Conservation (phyloP, 805 yeast genomes). For the Yamadazyma olivae region DNA sequence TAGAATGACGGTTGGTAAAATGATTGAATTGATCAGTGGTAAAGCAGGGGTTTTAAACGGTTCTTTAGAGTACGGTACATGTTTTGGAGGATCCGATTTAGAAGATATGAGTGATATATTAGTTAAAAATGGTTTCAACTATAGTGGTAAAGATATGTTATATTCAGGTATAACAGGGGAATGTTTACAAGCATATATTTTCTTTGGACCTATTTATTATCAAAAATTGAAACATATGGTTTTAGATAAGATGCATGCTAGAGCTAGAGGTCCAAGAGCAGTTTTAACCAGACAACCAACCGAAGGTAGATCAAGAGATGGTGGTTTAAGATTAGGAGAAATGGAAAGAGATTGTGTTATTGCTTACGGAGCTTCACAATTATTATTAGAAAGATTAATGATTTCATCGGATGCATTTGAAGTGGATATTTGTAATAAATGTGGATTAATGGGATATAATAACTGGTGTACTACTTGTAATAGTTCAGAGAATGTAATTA, state of each 20-base stretch:
- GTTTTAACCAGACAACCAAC: constrained; percentile 98
- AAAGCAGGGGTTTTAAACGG: constrained; percentile 97
- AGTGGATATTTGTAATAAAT: constrained; percentile 87
- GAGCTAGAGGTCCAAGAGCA: constrained; percentile 99
- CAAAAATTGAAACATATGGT: constrained; percentile 99
- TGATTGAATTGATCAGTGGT: constrained; percentile 94
- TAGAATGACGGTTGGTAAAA: constrained; percentile 99
- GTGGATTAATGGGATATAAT: constrained; percentile 97
- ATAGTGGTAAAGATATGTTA: constrained; percentile 96
- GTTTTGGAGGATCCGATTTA: constrained; percentile 96
- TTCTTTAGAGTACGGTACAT: constrained; percentile 89
- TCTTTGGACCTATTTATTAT: constrained; percentile 97
- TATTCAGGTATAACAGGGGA: constrained; percentile 98
- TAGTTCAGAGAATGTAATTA: constrained; percentile 78
- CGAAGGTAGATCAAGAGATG: constrained; percentile 98
- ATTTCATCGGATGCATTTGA: constrained; percentile 96
- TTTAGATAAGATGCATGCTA: constrained; percentile 97
- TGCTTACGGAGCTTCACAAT: constrained; percentile 97
- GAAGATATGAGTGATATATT: constrained; percentile 92
- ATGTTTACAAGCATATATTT: constrained; percentile 93
- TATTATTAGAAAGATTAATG: constrained; percentile 91
- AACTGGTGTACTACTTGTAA: constrained; percentile 98
- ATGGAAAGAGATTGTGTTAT: constrained; percentile 99
- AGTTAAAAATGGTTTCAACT: constrained; percentile 87
- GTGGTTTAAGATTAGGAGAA: constrained; percentile 98